Percentiles rank a stretch among this genome's conserved stretches.
Conservation (phyloP, 805 yeast genomes). For the Wickerhamomyces chambardii region DNA sequence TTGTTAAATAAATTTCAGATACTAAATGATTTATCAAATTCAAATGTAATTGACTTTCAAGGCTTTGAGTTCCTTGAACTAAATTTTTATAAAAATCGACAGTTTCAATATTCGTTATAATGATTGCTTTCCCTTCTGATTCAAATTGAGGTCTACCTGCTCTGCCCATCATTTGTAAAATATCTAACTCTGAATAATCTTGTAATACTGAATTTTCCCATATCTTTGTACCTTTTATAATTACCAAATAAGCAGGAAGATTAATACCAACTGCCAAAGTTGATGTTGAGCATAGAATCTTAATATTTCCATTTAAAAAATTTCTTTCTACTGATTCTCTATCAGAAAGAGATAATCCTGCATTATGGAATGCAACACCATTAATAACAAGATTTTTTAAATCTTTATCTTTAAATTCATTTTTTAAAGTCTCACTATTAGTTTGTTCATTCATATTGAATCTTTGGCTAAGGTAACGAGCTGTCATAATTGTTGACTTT, state of each 20-base stretch:
- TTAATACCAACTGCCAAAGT: slow-evolving; percentile 56
- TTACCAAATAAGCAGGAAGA: slow-evolving; percentile 49
- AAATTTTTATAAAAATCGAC: slow-evolving; percentile 30
- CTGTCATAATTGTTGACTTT: slow-evolving; percentile 35
- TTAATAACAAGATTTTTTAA: slow-evolving; percentile 12
- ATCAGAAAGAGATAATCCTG: slow-evolving; percentile 42
- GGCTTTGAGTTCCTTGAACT: slow-evolving; percentile 29
- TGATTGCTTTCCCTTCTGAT: slow-evolving; percentile 34
- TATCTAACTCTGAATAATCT: slow-evolving; percentile 47
- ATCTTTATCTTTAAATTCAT: slow-evolving; percentile 17
- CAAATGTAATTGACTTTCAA: slow-evolving; percentile 38
- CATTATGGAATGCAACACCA: slow-evolving; percentile 51
- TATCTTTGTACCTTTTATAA: slow-evolving; percentile 54
- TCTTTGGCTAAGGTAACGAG: slow-evolving; percentile 25
- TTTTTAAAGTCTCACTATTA: too few relatives aligned
- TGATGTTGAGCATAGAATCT: slow-evolving; percentile 45
- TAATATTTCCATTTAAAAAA: slow-evolving; percentile 32
- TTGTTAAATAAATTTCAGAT: slow-evolving; percentile 33
- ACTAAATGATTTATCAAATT: slow-evolving; percentile 30
- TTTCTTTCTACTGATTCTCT: slow-evolving; percentile 33
- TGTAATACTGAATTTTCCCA: slow-evolving; percentile 40
- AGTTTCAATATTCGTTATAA: slow-evolving; percentile 31
- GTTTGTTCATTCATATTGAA: background rate
- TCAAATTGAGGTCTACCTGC: slow-evolving; percentile 59
- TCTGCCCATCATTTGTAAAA: slow-evolving; percentile 57